These are phyloP conservation scores for grape (Vitis vinifera) DNA, from an alignment of 164 flowering plant genomes.

Conservation along the genomic window DNA sequence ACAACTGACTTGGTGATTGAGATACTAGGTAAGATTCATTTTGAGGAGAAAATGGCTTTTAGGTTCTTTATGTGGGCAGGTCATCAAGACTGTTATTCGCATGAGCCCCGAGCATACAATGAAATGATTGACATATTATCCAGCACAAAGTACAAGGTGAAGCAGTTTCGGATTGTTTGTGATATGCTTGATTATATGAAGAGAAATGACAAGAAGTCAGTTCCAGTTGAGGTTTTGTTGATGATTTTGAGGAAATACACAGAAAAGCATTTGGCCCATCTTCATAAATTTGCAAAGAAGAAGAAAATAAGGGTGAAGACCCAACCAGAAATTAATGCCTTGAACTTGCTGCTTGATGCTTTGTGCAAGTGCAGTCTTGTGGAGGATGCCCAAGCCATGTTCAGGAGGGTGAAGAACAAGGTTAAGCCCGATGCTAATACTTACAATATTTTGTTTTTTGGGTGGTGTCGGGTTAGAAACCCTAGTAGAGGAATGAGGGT, in stretches of 20 bases:
- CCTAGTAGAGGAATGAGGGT: slow-evolving; percentile 66
- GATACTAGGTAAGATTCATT: slow-evolving; percentile 56
- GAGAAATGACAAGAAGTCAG: slow-evolving; percentile 55
- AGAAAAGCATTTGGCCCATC: slow-evolving; percentile 63
- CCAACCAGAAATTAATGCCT: slow-evolving; percentile 82
- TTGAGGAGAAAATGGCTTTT: slow-evolving; percentile 79
- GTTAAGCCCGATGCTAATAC: slow-evolving; percentile 68
- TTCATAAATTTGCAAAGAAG: slow-evolving; percentile 76
- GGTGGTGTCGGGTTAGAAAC: slow-evolving; percentile 90
- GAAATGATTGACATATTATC: slow-evolving; percentile 85
- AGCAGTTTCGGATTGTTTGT: slow-evolving; percentile 79
- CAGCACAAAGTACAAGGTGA: slow-evolving; percentile 69
- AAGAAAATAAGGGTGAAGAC: slow-evolving; percentile 77
- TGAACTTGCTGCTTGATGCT: slow-evolving; percentile 82
- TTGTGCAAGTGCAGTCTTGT: slow-evolving; percentile 85
- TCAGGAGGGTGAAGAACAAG: slow-evolving; percentile 53
- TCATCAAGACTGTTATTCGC: slow-evolving; percentile 58
- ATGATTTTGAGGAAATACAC: slow-evolving; percentile 64
- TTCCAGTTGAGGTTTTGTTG: slow-evolving; percentile 74
- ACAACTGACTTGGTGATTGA: slow-evolving; percentile 57
- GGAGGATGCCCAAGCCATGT: slow-evolving; percentile 73
- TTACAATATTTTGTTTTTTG: slow-evolving; percentile 78
- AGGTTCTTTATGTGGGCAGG: slow-evolving; percentile 91
- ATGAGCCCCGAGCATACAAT: slow-evolving; percentile 59
- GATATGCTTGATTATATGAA: slow-evolving; percentile 93